Base-by-base conservation (phyloP, 2,329 filamentous ascomycete genomes). In the Aspergillus aculeatinus region DNA sequence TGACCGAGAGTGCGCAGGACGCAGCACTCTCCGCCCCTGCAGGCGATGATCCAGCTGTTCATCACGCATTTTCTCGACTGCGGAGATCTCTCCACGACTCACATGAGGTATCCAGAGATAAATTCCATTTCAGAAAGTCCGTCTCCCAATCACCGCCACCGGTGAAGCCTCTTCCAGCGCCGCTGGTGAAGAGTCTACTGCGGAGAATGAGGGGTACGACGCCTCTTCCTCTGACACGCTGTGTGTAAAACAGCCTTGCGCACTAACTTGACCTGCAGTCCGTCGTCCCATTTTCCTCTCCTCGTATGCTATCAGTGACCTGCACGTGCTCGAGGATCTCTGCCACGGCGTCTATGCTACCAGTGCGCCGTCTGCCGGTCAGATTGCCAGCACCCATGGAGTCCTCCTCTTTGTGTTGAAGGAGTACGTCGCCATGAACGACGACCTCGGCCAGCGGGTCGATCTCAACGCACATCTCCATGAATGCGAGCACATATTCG, bases 261-360 rank as follows among this genome's bases (percentile, higher is more conserved):
- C 9, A 53, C 10, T 3, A 39, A n/a, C n/a, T 1, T 3, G 33
- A 25, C n/a, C 55, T 14, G 10, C 16, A 57, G 48, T 25, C 3
- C 48, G 39, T 16, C 55, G 48, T 57, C 55, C 55, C 19, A 51
- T 57, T 31, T 57, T 57, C 21, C 55, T 57, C 16, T 51, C 48
- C 4, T 57, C 55, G 2, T 57, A 57, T 44, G 55, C 55, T 6
- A 51, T 51, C 2, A 57, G 31, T 57, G 55, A 57, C 44, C 21
- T 57, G 1, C 2, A 16, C 16, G 6, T 57, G n/a, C 9, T 57
- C 3, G 25, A 57, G 4, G 21, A 42, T 16, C 33, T 57, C 3
- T 51, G 55, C 21, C 21, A 47, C 51, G 44, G 33, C 2, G 48
- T 51, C 14, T 51, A 51, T 29, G 51, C 33, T 33, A 51, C 14